These are phyloP conservation scores for Citrus mangshanensis DNA, from an alignment of 345 rosid species.

Conservation along the genomic window DNA sequence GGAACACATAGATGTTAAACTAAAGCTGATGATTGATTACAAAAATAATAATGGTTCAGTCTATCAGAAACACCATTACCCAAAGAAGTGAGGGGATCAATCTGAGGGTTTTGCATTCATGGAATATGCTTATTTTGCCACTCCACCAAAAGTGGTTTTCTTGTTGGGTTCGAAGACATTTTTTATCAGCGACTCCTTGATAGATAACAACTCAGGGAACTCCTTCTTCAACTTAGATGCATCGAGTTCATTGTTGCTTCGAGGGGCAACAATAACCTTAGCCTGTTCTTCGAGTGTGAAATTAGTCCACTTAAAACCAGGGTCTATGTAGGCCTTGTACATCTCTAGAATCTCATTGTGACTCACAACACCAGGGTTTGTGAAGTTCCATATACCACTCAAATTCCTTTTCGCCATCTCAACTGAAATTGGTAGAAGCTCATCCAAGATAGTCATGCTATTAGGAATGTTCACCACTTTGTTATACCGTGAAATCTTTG, in stretches of 20 bases:
- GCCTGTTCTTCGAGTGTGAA: slow-evolving; percentile 70
- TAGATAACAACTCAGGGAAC: slow-evolving; percentile 63
- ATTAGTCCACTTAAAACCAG: slow-evolving; percentile 56
- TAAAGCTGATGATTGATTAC: neutral
- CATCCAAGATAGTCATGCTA: slow-evolving; percentile 76
- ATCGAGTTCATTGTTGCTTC: slow-evolving; percentile 82
- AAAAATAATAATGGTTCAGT: neutral
- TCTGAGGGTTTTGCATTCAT: neutral
- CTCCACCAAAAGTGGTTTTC: slow-evolving; percentile 17
- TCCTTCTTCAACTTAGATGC: slow-evolving; percentile 66
- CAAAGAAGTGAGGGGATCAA: neutral
- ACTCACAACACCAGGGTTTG: slow-evolving; percentile 75
- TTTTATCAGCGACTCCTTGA: slow-evolving; percentile 66
- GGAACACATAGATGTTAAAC: neutral
- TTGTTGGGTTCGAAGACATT: slow-evolving; percentile 58
- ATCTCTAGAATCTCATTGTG: slow-evolving; percentile 76
- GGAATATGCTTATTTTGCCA: slow-evolving; percentile 6
- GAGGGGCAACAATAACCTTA: slow-evolving; percentile 66
- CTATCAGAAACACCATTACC: neutral
- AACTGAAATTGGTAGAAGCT: slow-evolving; percentile 66
- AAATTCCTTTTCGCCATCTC: slow-evolving; percentile 79
- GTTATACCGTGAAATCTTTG: slow-evolving; percentile 64
- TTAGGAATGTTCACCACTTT: slow-evolving; percentile 82
- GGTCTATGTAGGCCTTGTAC: slow-evolving; percentile 69
- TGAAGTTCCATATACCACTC: slow-evolving; percentile 77